phyloP scores from a whole-genome alignment of 805 yeast species.

The Pichia cephalocereana region DNA sequence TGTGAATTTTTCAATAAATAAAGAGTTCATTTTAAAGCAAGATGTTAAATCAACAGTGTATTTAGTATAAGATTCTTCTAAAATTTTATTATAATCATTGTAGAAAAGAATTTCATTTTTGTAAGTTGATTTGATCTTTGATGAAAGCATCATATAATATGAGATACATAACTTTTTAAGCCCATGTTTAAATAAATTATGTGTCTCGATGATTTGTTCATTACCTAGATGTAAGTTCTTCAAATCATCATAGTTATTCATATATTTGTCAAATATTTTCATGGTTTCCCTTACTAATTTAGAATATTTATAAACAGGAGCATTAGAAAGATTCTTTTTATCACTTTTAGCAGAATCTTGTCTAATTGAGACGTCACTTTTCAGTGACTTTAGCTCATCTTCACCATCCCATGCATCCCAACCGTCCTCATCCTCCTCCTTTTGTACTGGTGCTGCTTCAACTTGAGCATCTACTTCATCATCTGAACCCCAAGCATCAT shows the following conservation, averaged over 20 bases:
- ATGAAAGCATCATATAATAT: slow-evolving; percentile 20
- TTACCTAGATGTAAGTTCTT: slow-evolving; percentile 3
- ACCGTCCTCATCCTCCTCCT: slow-evolving; percentile 22
- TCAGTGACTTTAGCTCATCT: neutral
- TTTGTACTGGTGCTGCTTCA: slow-evolving; percentile 4
- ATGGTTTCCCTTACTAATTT: slow-evolving; percentile 10
- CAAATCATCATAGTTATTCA: slow-evolving; percentile 13
- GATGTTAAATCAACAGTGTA: slow-evolving; percentile 15
- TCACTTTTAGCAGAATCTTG: too few species aligned
- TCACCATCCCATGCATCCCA: slow-evolving; percentile 18
- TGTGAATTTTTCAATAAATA: slow-evolving; percentile 9
- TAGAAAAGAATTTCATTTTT: slow-evolving; percentile 21
- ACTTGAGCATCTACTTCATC: neutral
- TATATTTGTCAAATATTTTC: slow-evolving; percentile 13
- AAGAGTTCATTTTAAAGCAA: slow-evolving; percentile 17
- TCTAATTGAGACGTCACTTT: neutral
- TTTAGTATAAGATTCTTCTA: slow-evolving; percentile 14
- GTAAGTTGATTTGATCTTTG: slow-evolving; percentile 12
- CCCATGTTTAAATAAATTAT: slow-evolving; percentile 16
- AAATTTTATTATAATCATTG: slow-evolving; percentile 23
- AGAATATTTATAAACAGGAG: slow-evolving; percentile 14
- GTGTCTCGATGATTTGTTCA: slow-evolving; percentile 15
- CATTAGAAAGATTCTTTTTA: neutral
- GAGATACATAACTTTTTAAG: slow-evolving; percentile 20
- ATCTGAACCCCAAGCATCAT: slow-evolving; percentile 2